phyloP scores from a whole-genome alignment of 768 basidiomycete genomes.

The Coprinopsis sp. region DNA sequence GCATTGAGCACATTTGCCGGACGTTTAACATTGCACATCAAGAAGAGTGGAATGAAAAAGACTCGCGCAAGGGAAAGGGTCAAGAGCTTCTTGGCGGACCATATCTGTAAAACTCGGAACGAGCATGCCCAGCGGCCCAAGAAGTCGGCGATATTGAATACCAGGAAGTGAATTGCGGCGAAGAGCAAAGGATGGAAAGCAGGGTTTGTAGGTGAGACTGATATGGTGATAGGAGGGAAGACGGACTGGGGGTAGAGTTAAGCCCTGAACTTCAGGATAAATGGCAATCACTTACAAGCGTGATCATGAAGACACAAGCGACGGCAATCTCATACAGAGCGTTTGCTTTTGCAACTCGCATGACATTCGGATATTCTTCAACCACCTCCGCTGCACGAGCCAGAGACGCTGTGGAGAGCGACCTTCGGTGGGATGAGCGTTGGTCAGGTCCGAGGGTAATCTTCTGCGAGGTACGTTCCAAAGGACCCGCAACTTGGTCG shows the following conservation, averaged over 20 bases:
- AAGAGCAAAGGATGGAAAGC: conserved; percentile 78
- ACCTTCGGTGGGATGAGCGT: conserved; percentile 21
- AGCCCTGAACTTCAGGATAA: neutral
- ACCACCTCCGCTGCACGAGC: conserved; percentile 12
- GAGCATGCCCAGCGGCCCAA: conserved; percentile 65
- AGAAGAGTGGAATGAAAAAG: conserved; percentile 79
- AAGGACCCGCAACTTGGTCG: conserved; percentile 42
- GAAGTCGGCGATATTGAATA: conserved; percentile 72
- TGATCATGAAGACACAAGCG: conserved; percentile 72
- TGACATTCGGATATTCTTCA: conserved; percentile 38
- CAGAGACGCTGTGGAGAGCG: no score
- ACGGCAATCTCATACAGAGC: conserved; percentile 65
- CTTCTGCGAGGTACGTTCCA: conserved; percentile 35
- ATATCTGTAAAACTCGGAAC: conserved; percentile 59
- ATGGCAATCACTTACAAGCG: conserved; percentile 52
- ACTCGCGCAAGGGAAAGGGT: conserved; percentile 63
- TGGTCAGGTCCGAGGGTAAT: conserved; percentile 20
- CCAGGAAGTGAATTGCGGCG: conserved; percentile 69
- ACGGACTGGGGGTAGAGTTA: conserved; percentile 52
- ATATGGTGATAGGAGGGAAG: conserved; percentile 82
- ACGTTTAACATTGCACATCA: conserved; percentile 82
- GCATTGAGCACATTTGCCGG: conserved; percentile 26
- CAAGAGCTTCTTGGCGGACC: conserved; percentile 62
- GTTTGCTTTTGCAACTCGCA: conserved; percentile 61
- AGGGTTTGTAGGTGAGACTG: conserved; percentile 62